Percentiles rank a stretch among this genome's conserved stretches.
These are phyloP conservation scores for Mitragyna speciosa DNA, from an alignment of 257 asterid genomes.

Conservation along the genomic window DNA sequence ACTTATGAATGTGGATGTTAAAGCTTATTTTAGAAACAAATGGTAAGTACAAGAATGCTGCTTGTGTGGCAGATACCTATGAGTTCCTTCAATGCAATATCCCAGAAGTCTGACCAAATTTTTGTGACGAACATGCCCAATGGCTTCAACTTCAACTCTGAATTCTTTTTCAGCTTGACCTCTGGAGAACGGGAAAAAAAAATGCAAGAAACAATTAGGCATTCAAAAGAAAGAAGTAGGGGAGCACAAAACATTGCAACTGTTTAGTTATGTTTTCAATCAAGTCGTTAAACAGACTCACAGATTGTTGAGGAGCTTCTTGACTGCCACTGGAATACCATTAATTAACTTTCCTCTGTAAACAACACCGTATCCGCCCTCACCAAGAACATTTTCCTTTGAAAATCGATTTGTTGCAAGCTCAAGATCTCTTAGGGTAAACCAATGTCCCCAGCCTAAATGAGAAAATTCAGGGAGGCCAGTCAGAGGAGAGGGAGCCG, in stretches of 20 bases:
- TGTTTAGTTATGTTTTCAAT: background rate
- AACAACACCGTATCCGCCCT: slow-evolving; percentile 98
- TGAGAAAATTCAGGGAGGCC: slow-evolving; percentile 96
- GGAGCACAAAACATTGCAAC: background rate
- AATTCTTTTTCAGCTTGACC: slow-evolving; percentile 99
- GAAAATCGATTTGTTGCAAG: slow-evolving; percentile 78
- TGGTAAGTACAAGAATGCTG: background rate
- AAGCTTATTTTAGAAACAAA: background rate
- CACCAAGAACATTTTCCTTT: slow-evolving; percentile 84
- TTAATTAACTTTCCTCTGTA: slow-evolving; percentile 73
- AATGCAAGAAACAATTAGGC: slow-evolving; percentile 7
- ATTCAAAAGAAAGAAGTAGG: background rate
- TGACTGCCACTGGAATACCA: slow-evolving; percentile 86
- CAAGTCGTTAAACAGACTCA: slow-evolving; percentile 43
- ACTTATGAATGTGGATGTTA: background rate
- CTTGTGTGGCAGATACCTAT: slow-evolving; percentile 52
- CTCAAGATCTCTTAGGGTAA: slow-evolving; percentile 84
- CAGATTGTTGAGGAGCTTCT: slow-evolving; percentile 92
- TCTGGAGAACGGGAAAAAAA: slow-evolving; percentile 30
- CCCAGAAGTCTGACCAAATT: slow-evolving; percentile 96
- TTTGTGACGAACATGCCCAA: slow-evolving; percentile 93
- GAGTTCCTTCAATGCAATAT: slow-evolving; percentile 97
- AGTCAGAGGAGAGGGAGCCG: slow-evolving; percentile 79
- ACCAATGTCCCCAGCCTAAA: slow-evolving; percentile 99
- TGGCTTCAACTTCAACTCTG: slow-evolving; percentile 93